Percentiles rank a stretch among this genome's conserved stretches.
Conservation (phyloP, 306 rosid species). For the Myrica gale region DNA sequence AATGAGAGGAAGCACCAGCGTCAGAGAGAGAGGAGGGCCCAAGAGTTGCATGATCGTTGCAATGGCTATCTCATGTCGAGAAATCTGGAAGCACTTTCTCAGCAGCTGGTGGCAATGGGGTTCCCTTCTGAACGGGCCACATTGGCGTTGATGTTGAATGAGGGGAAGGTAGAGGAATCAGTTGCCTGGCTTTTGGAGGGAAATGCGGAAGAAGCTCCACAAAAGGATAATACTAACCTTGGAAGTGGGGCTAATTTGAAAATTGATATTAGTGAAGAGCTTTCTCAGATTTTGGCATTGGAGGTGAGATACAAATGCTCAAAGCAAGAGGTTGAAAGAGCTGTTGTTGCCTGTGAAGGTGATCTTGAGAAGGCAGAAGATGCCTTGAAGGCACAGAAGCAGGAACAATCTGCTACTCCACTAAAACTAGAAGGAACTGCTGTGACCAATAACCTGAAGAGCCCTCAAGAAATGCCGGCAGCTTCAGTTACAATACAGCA, state of each 20-base stretch:
- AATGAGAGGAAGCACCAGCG: conserved; percentile 91
- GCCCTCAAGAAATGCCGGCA: conserved; percentile 42
- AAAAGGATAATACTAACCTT: conserved; percentile 32
- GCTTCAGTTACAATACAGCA: conserved; percentile 45
- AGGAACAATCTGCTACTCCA: conserved; percentile 40
- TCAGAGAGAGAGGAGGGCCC: conserved; percentile 84
- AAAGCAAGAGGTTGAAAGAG: conserved; percentile 83
- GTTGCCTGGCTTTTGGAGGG: conserved; percentile 71
- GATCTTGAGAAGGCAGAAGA: conserved; percentile 68
- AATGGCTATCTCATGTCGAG: conserved; percentile 69
- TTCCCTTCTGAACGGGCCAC: conserved; percentile 63
- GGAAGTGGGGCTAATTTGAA: conserved; percentile 52
- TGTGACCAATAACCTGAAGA: conserved; percentile 35
- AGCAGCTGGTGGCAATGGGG: conserved; percentile 75
- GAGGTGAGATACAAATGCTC: conserved; percentile 59
- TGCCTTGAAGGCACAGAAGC: conserved; percentile 54
- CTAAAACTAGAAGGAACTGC: conserved; percentile 55
- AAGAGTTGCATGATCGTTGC: conserved; percentile 78
- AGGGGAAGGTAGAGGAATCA: conserved; percentile 75
- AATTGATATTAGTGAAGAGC: conserved; percentile 78
- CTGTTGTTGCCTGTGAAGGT: conserved; percentile 73
- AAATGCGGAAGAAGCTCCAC: conserved; percentile 45
- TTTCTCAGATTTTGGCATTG: conserved; percentile 51
- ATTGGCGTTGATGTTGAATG: conserved; percentile 61
- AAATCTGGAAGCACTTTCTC: conserved; percentile 76